These are phyloP conservation scores for Hordeum marinum DNA, from an alignment of 176 grass and related monocot genomes.

Conservation along the genomic window DNA sequence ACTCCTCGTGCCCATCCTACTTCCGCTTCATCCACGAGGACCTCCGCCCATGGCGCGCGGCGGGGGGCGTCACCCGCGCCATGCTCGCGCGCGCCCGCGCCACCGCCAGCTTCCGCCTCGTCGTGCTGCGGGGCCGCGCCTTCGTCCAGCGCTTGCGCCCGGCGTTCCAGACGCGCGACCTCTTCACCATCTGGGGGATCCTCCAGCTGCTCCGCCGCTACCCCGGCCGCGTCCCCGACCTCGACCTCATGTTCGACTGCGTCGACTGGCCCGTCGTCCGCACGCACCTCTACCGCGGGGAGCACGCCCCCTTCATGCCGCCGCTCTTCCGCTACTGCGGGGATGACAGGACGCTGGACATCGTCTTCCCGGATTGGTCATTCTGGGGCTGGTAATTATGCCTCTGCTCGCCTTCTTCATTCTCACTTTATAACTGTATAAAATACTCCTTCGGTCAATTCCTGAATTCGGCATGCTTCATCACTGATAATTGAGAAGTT, in stretches of 20 bases:
- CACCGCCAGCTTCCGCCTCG: slow-evolving; percentile 69
- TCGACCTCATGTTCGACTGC: slow-evolving; percentile 96
- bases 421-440: neutral
- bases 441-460: neutral
- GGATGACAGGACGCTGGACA: slow-evolving; percentile 62
- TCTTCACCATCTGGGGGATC: slow-evolving; percentile 88
- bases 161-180: slow-evolving; percentile 67
- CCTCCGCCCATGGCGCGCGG: slow-evolving; percentile 68
- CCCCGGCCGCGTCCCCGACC: slow-evolving; percentile 67
- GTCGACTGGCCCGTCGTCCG: slow-evolving; percentile 72
- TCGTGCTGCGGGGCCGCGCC: slow-evolving; percentile 45
- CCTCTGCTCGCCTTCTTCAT: neutral
- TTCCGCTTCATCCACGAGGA: slow-evolving; percentile 96
- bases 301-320: slow-evolving; percentile 36
- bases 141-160: slow-evolving; percentile 48
- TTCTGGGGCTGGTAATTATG: slow-evolving; percentile 95
- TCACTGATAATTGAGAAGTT: neutral
- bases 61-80: slow-evolving; percentile 58
- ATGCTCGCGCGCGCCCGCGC: slow-evolving; percentile 49
- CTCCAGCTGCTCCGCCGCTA: slow-evolving; percentile 84
- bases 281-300: slow-evolving; percentile 23
- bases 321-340: slow-evolving; percentile 76
- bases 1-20: slow-evolving; percentile 65
- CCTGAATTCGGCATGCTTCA: neutral
- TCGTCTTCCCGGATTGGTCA: slow-evolving; percentile 91